phyloP scores from a whole-genome alignment of 192 early-diverging fungal genomes.

The Coemansia sp. region DNA sequence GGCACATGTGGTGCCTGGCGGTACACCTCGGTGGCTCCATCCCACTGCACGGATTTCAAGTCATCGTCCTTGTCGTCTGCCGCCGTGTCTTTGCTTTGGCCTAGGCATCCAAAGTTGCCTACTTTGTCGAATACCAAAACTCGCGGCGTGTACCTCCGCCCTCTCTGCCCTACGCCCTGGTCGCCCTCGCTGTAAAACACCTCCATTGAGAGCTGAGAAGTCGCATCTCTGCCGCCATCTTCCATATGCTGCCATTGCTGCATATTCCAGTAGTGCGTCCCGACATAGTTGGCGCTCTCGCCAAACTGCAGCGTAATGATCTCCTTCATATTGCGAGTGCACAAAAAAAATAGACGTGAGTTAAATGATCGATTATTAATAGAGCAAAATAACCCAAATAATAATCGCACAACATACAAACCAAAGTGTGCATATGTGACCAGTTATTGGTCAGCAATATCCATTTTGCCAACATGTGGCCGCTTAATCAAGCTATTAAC shows the following conservation, averaged over 20 bases:
- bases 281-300: constrained; percentile 82
- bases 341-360: not conserved
- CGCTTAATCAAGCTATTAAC: no score
- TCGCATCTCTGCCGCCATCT: constrained; percentile 58
- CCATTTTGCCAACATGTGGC: no score
- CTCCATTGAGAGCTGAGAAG: constrained; percentile 50
- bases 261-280: constrained; percentile 93
- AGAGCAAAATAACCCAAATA: no score
- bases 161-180: constrained; percentile 23
- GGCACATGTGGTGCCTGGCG: constrained; percentile 17
- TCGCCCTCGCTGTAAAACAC: constrained; percentile 45
- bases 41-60: constrained; percentile 26
- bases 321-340: constrained; percentile 65
- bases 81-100: constrained; percentile 6
- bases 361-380: no score
- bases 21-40: constrained; percentile 34
- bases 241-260: constrained; percentile 26
- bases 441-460: no score
- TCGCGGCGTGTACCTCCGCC: constrained; percentile 73
- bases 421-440: no score
- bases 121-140: constrained; percentile 81
- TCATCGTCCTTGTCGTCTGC: constrained; percentile 10
- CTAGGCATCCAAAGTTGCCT: constrained; percentile 55
- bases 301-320: constrained; percentile 95
- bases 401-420: no score